Evolutionary conservation across 1,139 yeast genomes (phyloP).

Genomic region (Saccharomycopsis hybrid): DNA sequence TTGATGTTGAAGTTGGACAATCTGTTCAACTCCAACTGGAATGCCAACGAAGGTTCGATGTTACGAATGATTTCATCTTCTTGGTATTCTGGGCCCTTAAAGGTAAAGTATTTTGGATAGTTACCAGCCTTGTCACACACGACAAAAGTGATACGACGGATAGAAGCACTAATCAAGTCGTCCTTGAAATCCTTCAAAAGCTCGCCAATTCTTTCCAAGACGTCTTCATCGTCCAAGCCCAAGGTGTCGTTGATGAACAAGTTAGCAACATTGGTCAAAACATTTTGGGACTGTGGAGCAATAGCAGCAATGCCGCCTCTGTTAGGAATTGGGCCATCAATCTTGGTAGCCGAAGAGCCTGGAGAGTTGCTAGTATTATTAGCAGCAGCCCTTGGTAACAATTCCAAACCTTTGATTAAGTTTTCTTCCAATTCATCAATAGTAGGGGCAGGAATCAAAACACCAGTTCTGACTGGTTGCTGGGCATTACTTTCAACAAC

Average conservation of each 20-base stretch:
- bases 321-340: constrained; percentile 37
- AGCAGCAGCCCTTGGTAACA: constrained; percentile 44
- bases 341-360: constrained; percentile 25
- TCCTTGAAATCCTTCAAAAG: constrained; percentile 63
- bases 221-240: constrained; percentile 68
- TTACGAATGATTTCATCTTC: constrained; percentile 94
- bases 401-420: constrained; percentile 68
- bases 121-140: constrained; percentile 77
- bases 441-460: constrained; percentile 75
- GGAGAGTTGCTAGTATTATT: no score
- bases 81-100: constrained; percentile 75
- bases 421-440: constrained; percentile 87
- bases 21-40: constrained; percentile 92
- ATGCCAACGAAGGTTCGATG: constrained; percentile 96
- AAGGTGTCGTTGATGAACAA: constrained; percentile 69
- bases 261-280: constrained; percentile 71
- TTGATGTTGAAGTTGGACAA: constrained; percentile 90
- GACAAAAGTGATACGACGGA: constrained; percentile 90
- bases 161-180: constrained; percentile 60
- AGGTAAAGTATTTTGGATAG: constrained; percentile 93
- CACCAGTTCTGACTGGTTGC: constrained; percentile 75
- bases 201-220: constrained; percentile 56
- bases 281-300: constrained; percentile 26
- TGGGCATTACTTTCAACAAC: constrained; percentile 60
- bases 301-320: constrained; percentile 34